phyloP scores from a whole-genome alignment of 2,329 filamentous ascomycete genomes.

The Penicillium sp. region DNA sequence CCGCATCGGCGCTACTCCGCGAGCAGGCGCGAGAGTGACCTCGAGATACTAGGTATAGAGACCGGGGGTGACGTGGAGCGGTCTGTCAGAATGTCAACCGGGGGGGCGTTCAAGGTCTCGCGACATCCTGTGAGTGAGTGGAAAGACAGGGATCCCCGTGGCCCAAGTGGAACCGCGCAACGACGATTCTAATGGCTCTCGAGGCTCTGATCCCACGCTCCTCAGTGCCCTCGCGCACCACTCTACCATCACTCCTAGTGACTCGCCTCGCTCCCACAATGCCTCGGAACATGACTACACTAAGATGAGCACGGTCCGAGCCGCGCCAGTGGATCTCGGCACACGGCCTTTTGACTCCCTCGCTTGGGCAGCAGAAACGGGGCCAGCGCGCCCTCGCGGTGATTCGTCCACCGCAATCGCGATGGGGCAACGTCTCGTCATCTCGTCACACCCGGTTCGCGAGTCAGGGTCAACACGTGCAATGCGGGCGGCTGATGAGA shows the following conservation, averaged over 20 bases:
- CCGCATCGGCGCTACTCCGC: slow-evolving; percentile 25
- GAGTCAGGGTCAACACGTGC: slow-evolving; percentile 14
- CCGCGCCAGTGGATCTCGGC: slow-evolving; percentile 22
- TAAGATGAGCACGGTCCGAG: slow-evolving; percentile 28
- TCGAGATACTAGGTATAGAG: slow-evolving; percentile 21
- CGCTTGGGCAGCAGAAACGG: slow-evolving; percentile 32
- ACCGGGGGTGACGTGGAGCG: slow-evolving; percentile 33
- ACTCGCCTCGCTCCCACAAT: too few relatives aligned
- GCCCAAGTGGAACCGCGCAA: too few relatives aligned
- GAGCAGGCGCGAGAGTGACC: too few relatives aligned
- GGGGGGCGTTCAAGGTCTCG: slow-evolving; percentile 26
- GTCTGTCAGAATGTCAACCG: slow-evolving; percentile 30
- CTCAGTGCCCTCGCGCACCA: too few relatives aligned
- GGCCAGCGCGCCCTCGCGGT: slow-evolving; percentile 12
- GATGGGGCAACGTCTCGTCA: slow-evolving; percentile 16
- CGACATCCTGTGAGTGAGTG: slow-evolving; percentile 26
- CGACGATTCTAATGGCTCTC: too few relatives aligned
- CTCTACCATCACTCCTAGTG: too few relatives aligned
- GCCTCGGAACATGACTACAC: too few relatives aligned
- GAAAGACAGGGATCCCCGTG: too few relatives aligned
- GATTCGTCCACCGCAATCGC: slow-evolving; percentile 6
- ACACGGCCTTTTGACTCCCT: slow-evolving; percentile 10
- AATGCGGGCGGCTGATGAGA: slow-evolving; percentile 4
- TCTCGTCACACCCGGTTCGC: slow-evolving; percentile 6
- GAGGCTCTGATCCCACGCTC: too few relatives aligned